These are phyloP conservation scores for Lachancea mirantina DNA, from an alignment of 805 yeast genomes.

Conservation along the genomic window DNA sequence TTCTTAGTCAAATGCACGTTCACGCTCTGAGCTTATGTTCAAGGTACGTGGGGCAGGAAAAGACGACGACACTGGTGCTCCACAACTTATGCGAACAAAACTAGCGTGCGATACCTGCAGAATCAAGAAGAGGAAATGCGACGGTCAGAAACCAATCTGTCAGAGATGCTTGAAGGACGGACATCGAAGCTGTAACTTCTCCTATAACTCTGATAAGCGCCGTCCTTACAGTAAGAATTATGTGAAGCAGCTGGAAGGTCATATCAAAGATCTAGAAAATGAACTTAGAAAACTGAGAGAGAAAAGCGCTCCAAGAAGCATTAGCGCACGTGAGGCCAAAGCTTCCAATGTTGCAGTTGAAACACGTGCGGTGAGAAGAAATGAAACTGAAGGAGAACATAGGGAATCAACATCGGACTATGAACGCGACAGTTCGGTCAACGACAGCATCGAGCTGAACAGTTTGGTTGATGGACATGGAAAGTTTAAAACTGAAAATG, in stretches of 20 bases:
- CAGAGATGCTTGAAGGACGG: conserved; percentile 1
- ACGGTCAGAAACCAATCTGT: conserved; percentile 5
- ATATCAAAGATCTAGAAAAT: background rate
- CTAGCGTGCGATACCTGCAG: conserved; percentile 4
- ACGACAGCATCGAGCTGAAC: background rate
- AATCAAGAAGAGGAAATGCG: conserved; percentile 4
- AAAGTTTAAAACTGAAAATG: background rate
- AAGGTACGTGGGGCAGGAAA: too few species aligned
- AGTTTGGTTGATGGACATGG: background rate
- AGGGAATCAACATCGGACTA: too few species aligned
- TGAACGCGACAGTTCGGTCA: background rate
- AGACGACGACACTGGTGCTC: too few species aligned
- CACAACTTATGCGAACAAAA: too few species aligned
- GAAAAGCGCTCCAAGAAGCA: too few species aligned
- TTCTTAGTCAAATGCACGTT: too few species aligned
- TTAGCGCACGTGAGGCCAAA: too few species aligned
- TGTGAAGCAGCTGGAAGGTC: background rate
- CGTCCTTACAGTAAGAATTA: background rate
- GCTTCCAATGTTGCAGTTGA: too few species aligned
- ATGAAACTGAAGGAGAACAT: too few species aligned
- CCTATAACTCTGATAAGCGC: background rate
- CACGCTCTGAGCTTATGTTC: too few species aligned
- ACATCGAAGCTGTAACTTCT: background rate
- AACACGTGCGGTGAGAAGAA: too few species aligned
- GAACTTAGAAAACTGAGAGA: background rate